Base-by-base conservation (phyloP, 2,329 filamentous ascomycete genomes). In the Diaporthe vexans region DNA sequence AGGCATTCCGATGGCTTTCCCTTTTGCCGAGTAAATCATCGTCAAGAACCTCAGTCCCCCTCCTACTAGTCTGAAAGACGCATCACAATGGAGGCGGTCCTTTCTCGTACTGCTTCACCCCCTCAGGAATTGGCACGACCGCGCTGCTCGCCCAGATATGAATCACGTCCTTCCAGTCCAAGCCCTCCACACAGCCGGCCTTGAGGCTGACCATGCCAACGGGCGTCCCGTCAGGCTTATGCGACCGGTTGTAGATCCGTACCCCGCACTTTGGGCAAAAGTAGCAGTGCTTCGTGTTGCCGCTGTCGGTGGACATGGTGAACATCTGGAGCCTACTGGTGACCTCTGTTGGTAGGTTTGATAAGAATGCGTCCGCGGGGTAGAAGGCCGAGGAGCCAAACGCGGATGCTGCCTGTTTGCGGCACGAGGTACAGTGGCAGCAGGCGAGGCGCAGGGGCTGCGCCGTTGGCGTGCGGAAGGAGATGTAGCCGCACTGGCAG, bases 81-180 rank as follows among this genome's bases (percentile, higher is more conserved):
- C 40, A 29, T 46, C 17, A 58, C 10, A 8, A 3, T 17, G 35
- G 57, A 59, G 57, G 24, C 10, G 6, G 40, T 0, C 43, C 37
- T 24, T 63, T 46, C 1, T 63, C 59, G 21, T 48, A 63, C 40
- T 63, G 59, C 35, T 76, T 73, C 0, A 61, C 79, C 0, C 79
- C 85, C 2, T 81, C 79, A 0, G 87, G 85, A 9, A 89, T 83
- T 43, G 81, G 79, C 15, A 88, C 80, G 13, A 87, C 84, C 0
- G 87, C 87, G 15, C 82, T 83, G 65, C 81, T 80, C 3, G 84
- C 84, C 74, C 82, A 89, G 24, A 89, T 88, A 73, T 89, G 87
- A 73, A 79, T 82, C 1, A 81, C 85, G 0, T 77, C 78, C 1
- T 81, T 77, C 80, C 85, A 85, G 40, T 82, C 80, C 40, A 89